Percentiles rank a stretch among this genome's conserved stretches.
phyloP scores from a whole-genome alignment of 2,329 filamentous ascomycete genomes.

The Coniochaeta sp. region DNA sequence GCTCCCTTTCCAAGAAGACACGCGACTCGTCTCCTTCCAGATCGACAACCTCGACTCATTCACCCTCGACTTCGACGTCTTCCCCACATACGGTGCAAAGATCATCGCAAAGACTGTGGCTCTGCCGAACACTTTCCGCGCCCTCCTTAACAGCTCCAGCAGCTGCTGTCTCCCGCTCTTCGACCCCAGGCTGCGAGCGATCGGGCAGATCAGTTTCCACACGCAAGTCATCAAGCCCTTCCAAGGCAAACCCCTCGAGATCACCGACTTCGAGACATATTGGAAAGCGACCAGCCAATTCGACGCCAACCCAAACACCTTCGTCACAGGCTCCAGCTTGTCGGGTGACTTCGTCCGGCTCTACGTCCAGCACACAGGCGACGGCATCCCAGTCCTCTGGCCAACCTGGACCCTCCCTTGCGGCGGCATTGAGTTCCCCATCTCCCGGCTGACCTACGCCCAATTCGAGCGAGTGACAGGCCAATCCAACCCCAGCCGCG shows the following conservation, averaged over 20 bases:
- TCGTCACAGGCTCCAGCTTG: slow-evolving; percentile 91
- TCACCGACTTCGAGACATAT: slow-evolving; percentile 97
- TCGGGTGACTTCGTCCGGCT: slow-evolving; percentile 89
- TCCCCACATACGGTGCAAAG: slow-evolving; percentile 94
- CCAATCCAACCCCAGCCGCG: slow-evolving; percentile 31
- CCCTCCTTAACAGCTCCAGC: slow-evolving; percentile 66
- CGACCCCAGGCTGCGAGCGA: slow-evolving; percentile 82
- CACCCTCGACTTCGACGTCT: slow-evolving; percentile 94
- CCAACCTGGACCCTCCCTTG: slow-evolving; percentile 75
- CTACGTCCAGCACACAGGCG: slow-evolving; percentile 85
- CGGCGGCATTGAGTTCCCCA: slow-evolving; percentile 70
- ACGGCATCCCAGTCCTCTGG: slow-evolving; percentile 81
- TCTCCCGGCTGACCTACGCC: slow-evolving; percentile 68
- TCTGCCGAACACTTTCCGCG: slow-evolving; percentile 77
- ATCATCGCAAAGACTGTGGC: slow-evolving; percentile 95
- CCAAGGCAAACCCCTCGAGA: slow-evolving; percentile 83
- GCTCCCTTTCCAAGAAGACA: slow-evolving; percentile 93
- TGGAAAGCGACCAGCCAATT: slow-evolving; percentile 98
- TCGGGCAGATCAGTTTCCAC: slow-evolving; percentile 89
- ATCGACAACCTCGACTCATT: slow-evolving; percentile 91
- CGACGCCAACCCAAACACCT: slow-evolving; percentile 74
- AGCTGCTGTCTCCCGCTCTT: slow-evolving; percentile 84
- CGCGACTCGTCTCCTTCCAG: slow-evolving; percentile 88
- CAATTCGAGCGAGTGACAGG: slow-evolving; percentile 57
- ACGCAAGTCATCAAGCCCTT: slow-evolving; percentile 97